Conservation (phyloP, 2,329 filamentous ascomycete species). For the Pyrenophora seminiperda region DNA sequence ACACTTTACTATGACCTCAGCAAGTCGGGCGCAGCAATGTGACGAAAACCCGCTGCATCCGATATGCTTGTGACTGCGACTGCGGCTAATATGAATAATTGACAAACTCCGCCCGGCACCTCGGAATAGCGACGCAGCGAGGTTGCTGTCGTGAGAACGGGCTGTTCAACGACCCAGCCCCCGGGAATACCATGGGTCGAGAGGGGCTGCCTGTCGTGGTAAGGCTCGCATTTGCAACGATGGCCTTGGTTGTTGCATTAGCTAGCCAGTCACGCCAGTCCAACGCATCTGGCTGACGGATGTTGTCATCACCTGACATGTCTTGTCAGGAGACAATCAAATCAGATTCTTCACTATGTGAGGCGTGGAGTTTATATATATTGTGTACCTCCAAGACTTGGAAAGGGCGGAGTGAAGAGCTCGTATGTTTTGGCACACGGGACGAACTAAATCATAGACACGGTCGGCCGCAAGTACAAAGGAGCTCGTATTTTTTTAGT, state of each 20-base stretch:
- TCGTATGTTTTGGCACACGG: constrained; percentile 1
- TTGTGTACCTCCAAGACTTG: background rate
- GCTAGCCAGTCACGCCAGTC: background rate
- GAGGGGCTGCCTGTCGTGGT: background rate
- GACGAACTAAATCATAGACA: too few relatives aligned
- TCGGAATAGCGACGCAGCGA: background rate
- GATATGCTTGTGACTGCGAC: too few relatives aligned
- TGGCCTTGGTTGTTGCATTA: background rate
- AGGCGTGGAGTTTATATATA: constrained; percentile 1
- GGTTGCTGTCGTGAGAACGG: too few relatives aligned
- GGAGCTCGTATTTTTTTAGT: background rate
- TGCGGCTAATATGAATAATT: too few relatives aligned
- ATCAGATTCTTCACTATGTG: too few relatives aligned
- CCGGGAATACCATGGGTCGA: background rate
- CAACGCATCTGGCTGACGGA: background rate
- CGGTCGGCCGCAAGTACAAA: background rate
- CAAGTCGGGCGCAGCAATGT: too few relatives aligned
- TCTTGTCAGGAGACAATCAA: too few relatives aligned
- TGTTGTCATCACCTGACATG: background rate
- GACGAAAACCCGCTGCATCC: too few relatives aligned
- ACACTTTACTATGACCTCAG: too few relatives aligned
- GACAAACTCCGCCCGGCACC: too few relatives aligned
- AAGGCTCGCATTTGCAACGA: constrained; percentile 1
- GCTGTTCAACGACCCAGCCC: background rate
- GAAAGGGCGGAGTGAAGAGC: background rate